Evolutionary conservation across 148 eudicot genomes (phyloP).

Genomic region (Fallopia convolvulus): DNA sequence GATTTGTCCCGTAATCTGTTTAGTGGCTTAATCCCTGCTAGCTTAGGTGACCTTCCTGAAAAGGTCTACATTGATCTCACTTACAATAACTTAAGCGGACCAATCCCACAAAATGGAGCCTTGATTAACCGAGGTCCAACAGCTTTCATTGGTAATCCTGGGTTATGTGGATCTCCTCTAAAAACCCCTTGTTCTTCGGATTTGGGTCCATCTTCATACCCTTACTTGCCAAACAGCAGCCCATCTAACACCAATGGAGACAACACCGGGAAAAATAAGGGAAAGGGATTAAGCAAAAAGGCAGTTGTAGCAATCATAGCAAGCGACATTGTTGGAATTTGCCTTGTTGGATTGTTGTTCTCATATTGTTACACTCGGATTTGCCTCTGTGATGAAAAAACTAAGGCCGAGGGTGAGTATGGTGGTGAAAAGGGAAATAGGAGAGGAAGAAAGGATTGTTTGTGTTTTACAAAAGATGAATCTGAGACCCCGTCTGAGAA

Average conservation of each 20-base stretch:
- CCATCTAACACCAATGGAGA: slow-evolving; percentile 29
- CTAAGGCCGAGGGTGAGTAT: slow-evolving; percentile 30
- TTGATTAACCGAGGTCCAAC: slow-evolving; percentile 88
- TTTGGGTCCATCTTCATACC: slow-evolving; percentile 50
- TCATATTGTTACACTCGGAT: slow-evolving; percentile 72
- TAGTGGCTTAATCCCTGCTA: slow-evolving; percentile 79
- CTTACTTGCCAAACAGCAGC: slow-evolving; percentile 55
- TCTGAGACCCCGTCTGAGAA: slow-evolving; percentile 78
- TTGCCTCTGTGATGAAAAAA: slow-evolving; percentile 42
- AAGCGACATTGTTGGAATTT: slow-evolving; percentile 78
- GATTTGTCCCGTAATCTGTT: slow-evolving; percentile 86
- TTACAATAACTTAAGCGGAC: slow-evolving; percentile 71
- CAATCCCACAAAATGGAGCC: slow-evolving; percentile 89
- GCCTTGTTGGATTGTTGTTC: slow-evolving; percentile 71
- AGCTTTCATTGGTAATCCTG: slow-evolving; percentile 85
- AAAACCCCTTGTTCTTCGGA: slow-evolving; percentile 57
- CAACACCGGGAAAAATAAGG: slow-evolving; percentile 26
- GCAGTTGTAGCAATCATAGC: slow-evolving; percentile 51
- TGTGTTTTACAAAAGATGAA: slow-evolving; percentile 82
- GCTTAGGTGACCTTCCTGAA: slow-evolving; percentile 91
- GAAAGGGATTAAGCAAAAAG: slow-evolving; percentile 58
- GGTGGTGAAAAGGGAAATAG: slow-evolving; percentile 40
- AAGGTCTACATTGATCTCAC: slow-evolving; percentile 91
- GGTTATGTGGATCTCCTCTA: slow-evolving; percentile 89
- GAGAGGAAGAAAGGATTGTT: slow-evolving; percentile 46